phyloP scores from a whole-genome alignment of 805 yeast genomes.

The Kregervanrija fluxuum region DNA sequence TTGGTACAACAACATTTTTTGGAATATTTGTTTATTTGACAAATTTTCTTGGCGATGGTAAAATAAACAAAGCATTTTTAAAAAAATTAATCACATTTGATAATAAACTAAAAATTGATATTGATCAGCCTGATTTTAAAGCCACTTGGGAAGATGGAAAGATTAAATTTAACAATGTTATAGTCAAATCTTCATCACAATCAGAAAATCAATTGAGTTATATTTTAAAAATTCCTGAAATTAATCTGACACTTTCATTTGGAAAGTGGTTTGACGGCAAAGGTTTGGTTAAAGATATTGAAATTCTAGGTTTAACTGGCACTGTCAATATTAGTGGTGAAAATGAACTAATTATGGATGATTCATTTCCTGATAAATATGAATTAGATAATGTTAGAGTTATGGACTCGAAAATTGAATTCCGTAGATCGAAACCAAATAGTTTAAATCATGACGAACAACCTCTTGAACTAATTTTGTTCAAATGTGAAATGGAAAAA shows the following conservation, averaged over 20 bases:
- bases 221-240: conserved; percentile 32
- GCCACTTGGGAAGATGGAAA: conserved; percentile 44
- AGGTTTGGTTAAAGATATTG: conserved; percentile 43
- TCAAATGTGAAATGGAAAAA: conserved; percentile 58
- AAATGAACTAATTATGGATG: conserved; percentile 11
- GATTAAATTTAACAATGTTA: conserved; percentile 37
- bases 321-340: conserved; percentile 15
- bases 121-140: conserved; percentile 28
- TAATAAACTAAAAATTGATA: conserved; percentile 23
- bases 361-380: conserved; percentile 26
- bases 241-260: conserved; percentile 40
- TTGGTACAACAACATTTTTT: conserved; percentile 53
- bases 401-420: conserved; percentile 40
- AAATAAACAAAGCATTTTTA: conserved; percentile 19
- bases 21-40: conserved; percentile 39
- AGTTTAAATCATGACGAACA: conserved; percentile 18
- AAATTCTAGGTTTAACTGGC: conserved; percentile 42
- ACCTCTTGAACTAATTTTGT: conserved; percentile 47
- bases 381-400: conserved; percentile 38
- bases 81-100: conserved; percentile 27
- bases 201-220: conserved; percentile 20
- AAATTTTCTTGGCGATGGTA: conserved; percentile 27
- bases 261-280: conserved; percentile 50
- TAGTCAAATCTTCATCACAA: conserved; percentile 13
- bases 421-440: conserved; percentile 2